phyloP scores from a whole-genome alignment of 1,284 basidiomycete genomes.

The Hortiboletus rubellus region DNA sequence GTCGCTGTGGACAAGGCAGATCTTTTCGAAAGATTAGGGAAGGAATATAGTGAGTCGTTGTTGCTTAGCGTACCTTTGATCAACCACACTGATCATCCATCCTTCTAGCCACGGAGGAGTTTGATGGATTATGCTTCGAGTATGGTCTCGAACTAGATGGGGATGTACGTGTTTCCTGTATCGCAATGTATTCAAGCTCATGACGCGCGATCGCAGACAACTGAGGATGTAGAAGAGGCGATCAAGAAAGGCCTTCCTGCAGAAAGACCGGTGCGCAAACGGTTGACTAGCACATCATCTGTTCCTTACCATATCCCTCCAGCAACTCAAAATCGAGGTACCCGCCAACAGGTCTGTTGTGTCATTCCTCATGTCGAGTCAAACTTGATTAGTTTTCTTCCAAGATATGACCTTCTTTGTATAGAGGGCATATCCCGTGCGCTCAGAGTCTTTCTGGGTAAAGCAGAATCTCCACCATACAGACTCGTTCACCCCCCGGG shows the following conservation, averaged over 20 bases:
- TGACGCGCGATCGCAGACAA: conserved; percentile 61
- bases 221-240: conserved; percentile 80
- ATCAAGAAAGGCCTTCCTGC: conserved; percentile 81
- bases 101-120: conserved; percentile 82
- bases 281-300: neutral
- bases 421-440: conserved; percentile 94
- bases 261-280: conserved; percentile 69
- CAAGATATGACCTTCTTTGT: conserved; percentile 95
- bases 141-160: conserved; percentile 98
- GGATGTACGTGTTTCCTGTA: conserved; percentile 65
- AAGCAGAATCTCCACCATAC: conserved; percentile 71
- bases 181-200: neutral
- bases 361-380: neutral
- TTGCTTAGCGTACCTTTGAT: neutral
- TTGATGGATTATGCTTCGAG: conserved; percentile 95
- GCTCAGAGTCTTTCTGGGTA: conserved; percentile 83
- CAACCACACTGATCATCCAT: conserved; percentile 23
- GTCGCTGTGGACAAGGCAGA: conserved; percentile 94
- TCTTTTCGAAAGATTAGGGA: conserved; percentile 86
- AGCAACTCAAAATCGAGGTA: conserved; percentile 98
- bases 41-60: conserved; percentile 69
- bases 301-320: conserved; percentile 5
- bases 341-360: conserved; percentile 83
- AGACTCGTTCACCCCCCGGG: conserved; percentile 67
- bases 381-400: conserved; percentile 8